Conservation (phyloP, 116 monocot genomes). For the Posidonia oceanica region DNA sequence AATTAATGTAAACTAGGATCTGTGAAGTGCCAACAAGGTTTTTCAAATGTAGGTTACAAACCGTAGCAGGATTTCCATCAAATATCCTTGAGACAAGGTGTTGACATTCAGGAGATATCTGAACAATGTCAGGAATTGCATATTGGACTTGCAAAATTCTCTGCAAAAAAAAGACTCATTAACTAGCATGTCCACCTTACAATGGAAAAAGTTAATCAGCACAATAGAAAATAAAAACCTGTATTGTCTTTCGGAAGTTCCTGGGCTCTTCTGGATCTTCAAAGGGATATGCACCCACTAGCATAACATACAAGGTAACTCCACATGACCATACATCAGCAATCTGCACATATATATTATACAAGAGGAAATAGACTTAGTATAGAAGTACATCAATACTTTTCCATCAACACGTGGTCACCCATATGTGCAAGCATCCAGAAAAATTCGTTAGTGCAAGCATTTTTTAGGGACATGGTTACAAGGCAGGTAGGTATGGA, state of each 20-base stretch:
- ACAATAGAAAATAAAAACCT: conserved; percentile 17
- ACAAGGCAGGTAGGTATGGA: too few species aligned
- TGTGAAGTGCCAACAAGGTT: not conserved
- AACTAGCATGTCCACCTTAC: too few species aligned
- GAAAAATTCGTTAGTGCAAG: too few species aligned
- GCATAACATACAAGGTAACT: conserved; percentile 90
- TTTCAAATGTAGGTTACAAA: conserved; percentile 8
- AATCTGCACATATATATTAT: conserved; percentile 27
- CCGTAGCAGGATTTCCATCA: conserved; percentile 65
- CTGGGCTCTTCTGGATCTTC: conserved; percentile 93
- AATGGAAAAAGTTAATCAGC: too few species aligned
- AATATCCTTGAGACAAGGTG: conserved; percentile 79
- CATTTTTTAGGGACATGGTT: too few species aligned
- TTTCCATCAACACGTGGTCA: too few species aligned
- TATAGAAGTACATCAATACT: too few species aligned
- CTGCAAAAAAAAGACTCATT: conserved; percentile 25
- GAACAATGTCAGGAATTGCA: conserved; percentile 77
- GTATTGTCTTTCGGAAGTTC: conserved; percentile 81
- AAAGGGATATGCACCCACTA: conserved; percentile 94
- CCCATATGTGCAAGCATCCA: too few species aligned
- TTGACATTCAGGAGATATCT: conserved; percentile 65
- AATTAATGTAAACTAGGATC: not conserved
- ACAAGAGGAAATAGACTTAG: too few species aligned
- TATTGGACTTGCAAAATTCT: conserved; percentile 80
- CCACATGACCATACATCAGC: conserved; percentile 99